A percentile compares a stretch with the other conserved stretches of the same genome.
Evolutionary conservation across 2,329 filamentous ascomycete genomes (phyloP).

Genomic region (Clonostachys rosea): DNA sequence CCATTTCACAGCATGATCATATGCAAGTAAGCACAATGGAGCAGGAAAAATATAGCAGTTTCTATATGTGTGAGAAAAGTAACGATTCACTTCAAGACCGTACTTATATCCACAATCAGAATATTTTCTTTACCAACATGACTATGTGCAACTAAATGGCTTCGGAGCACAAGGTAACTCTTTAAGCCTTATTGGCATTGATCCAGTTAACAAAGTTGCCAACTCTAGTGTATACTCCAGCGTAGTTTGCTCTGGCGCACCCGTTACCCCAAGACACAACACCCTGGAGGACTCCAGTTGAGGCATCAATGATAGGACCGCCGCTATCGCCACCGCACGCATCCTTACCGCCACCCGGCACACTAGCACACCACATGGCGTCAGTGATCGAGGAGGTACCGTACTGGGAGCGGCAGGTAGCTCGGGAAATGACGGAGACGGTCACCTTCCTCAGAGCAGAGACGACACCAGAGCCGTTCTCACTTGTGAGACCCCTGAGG

Average conservation of each 20-base stretch:
- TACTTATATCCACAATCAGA: too few relatives aligned
- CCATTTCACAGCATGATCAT: too few relatives aligned
- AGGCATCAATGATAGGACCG: slow-evolving; percentile 17
- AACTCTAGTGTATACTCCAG: slow-evolving; percentile 21
- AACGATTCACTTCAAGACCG: too few relatives aligned
- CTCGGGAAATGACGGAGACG: slow-evolving; percentile 17
- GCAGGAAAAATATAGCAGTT: too few relatives aligned
- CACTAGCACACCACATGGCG: slow-evolving; percentile 23
- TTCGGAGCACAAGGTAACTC: too few relatives aligned
- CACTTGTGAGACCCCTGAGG: neutral
- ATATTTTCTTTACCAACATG: too few relatives aligned
- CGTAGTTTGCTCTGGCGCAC: slow-evolving; percentile 13
- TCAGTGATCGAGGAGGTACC: slow-evolving; percentile 9
- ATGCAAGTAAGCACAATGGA: too few relatives aligned
- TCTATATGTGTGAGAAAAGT: too few relatives aligned
- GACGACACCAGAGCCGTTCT: slow-evolving; percentile 6
- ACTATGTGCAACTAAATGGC: too few relatives aligned
- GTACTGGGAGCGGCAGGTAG: slow-evolving; percentile 15
- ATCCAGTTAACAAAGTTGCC: slow-evolving; percentile 17
- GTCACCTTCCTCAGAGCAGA: slow-evolving; percentile 16
- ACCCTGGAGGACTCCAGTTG: slow-evolving; percentile 12
- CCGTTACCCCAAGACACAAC: slow-evolving; percentile 21
- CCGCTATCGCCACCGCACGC: slow-evolving; percentile 23
- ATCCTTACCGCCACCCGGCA: slow-evolving; percentile 16
- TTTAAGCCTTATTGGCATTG: slow-evolving; percentile 2